Base-by-base conservation (phyloP, 2,329 filamentous ascomycete genomes). In the Neofusicoccum sp. region DNA sequence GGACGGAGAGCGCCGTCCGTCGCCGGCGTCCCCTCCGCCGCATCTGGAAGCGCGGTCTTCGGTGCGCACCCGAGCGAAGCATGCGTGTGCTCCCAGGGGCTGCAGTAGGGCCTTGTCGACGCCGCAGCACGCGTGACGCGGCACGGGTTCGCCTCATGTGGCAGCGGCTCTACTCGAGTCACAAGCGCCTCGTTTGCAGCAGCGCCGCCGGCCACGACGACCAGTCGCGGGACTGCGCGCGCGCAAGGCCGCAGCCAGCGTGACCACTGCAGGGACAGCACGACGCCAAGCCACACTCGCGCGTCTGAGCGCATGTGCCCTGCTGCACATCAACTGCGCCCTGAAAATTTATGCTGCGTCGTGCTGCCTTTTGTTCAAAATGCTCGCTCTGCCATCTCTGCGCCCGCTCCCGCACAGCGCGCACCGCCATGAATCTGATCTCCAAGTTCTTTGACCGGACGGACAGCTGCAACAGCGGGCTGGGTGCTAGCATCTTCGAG, bases 201-300 rank as follows among this genome's bases (percentile, higher is more conserved):
- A 22, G 22, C 22, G 22, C 22, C 22, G 22, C 44, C 16, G 34
- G 4, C 39, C 14, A 29, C 37, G 39, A 16, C 28, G 36, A 39
- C 39, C 39, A 58, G 22, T 37, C 39, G 39, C 41, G 16, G 22
- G 22, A 22, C 22, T 22, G 22, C 22, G 22, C 22, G 22, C 22
- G 22, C 22, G 22, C 22, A 22, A 22, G 22, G 22, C 47, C 28
- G 29, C 47, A n/a, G 47, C 29, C 47, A 34, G 39, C 50, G 36
- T 56, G 50, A 56, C 37, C 52, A 33, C 54, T 58, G 54, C 54
- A 58, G 54, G 41, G 54, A 58, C 54, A 58, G 41, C 54, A 34
- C 28, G 31, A 5, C 39, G 54, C 54, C 54, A 58, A 58, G 41
- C 54, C 45, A 58, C 36, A 36, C 45, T 58, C 45, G 54, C 22